Conservation (phyloP, 106 monocot species). For the Phalaenopsis equestris region DNA sequence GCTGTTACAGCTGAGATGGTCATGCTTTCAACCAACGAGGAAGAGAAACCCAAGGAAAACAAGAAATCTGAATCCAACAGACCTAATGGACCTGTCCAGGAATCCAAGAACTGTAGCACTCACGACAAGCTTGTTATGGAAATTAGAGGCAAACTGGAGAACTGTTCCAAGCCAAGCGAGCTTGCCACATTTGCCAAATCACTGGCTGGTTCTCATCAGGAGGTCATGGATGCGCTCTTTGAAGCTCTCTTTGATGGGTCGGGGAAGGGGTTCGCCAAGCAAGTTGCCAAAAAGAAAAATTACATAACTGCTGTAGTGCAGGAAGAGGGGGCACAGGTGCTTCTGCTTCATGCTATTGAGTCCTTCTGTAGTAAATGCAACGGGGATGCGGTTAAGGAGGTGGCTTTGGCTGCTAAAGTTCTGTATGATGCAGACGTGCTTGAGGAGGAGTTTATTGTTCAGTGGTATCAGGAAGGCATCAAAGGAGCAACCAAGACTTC, state of each 20-base stretch:
- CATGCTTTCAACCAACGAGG: conserved; percentile 48
- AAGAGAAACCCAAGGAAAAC: conserved; percentile 6
- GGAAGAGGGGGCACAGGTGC: conserved; percentile 45
- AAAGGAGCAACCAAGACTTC: conserved; percentile 19
- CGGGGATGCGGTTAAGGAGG: conserved; percentile 64
- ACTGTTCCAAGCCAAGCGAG: conserved; percentile 35
- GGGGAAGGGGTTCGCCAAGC: conserved; percentile 73
- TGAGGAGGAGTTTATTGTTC: conserved; percentile 62
- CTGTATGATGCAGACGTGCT: conserved; percentile 71
- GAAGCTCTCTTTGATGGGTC: conserved; percentile 61
- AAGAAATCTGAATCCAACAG: conserved; percentile 5
- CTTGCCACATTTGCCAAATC: conserved; percentile 19
- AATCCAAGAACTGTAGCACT: background rate
- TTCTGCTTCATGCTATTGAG: conserved; percentile 54
- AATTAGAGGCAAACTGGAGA: conserved; percentile 36
- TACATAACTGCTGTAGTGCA: conserved; percentile 36
- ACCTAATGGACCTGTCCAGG: background rate
- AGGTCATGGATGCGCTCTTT: conserved; percentile 46
- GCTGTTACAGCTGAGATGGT: conserved; percentile 75
- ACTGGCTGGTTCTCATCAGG: conserved; percentile 20
- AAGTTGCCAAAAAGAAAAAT: conserved; percentile 50
- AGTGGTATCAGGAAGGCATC: conserved; percentile 60
- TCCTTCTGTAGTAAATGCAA: conserved; percentile 37
- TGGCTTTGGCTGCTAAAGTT: conserved; percentile 46
- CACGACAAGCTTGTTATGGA: conserved; percentile 27